These are phyloP conservation scores for Nymphaea thermarum DNA, from an alignment of 164 flowering plant genomes.

Conservation along the genomic window DNA sequence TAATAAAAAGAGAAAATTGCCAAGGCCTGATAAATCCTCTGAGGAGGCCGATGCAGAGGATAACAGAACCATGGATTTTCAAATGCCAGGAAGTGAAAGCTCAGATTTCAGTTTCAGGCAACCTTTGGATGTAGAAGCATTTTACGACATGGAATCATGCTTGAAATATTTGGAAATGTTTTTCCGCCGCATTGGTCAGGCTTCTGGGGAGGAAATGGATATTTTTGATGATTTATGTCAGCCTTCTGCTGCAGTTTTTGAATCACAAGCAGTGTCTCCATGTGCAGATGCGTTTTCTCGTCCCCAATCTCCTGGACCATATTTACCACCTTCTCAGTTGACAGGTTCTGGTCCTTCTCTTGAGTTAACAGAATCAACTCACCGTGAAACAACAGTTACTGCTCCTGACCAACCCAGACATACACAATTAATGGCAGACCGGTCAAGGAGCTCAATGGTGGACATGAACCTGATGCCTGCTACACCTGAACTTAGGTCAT, in stretches of 20 bases:
- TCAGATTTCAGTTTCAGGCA: conserved; percentile 15
- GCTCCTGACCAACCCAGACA: conserved; percentile 14
- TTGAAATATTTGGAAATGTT: conserved; percentile 40
- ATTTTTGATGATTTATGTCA: conserved; percentile 7
- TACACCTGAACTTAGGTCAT: conserved; percentile 14
- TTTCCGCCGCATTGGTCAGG: conserved; percentile 22
- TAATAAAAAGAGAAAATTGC: conserved; percentile 48
- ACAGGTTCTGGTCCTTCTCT: conserved; percentile 30
- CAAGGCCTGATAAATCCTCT: conserved; percentile 13
- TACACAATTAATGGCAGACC: background rate
- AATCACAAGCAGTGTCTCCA: conserved; percentile 21
- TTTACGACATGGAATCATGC: conserved; percentile 47
- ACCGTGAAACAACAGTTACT: conserved; percentile 23
- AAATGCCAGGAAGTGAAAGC: conserved; percentile 9
- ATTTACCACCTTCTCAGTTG: conserved; percentile 22
- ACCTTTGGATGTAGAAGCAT: conserved; percentile 14
- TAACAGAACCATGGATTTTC: conserved; percentile 10
- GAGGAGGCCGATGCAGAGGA: conserved; percentile 19
- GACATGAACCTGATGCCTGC: conserved; percentile 39
- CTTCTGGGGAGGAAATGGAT: conserved; percentile 22
- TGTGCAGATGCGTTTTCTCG: conserved; percentile 19
- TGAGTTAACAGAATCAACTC: conserved; percentile 21
- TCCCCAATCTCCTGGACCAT: conserved; percentile 15
- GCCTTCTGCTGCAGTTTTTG: conserved; percentile 17
- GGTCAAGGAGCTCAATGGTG: conserved; percentile 23